Conservation (phyloP, 805 yeast genomes). For the Metschnikowia similis region DNA sequence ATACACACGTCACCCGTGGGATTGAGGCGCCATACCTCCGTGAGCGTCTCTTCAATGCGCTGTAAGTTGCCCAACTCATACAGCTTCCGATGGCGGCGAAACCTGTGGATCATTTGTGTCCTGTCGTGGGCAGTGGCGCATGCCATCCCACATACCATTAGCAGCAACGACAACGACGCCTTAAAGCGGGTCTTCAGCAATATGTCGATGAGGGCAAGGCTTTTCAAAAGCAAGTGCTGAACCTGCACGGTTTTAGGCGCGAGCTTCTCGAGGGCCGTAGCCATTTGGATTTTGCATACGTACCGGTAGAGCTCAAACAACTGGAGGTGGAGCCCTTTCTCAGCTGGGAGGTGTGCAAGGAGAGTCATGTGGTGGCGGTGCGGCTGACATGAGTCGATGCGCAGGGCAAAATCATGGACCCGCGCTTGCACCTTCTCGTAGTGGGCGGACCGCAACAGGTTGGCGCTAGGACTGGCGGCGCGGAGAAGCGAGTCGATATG, state of each 20-base stretch:
- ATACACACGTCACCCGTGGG: slow-evolving; percentile 14
- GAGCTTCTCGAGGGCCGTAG: slow-evolving; percentile 7
- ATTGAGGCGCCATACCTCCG: slow-evolving; percentile 15
- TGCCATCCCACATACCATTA: slow-evolving; percentile 29
- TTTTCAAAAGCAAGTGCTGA: slow-evolving; percentile 12
- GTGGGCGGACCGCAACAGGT: slow-evolving; percentile 6
- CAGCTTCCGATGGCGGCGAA: slow-evolving; percentile 21
- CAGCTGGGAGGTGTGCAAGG: slow-evolving; percentile 6
- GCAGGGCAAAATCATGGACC: slow-evolving; percentile 1
- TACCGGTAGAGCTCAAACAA: slow-evolving; percentile 15
- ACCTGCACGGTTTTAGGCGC: slow-evolving; percentile 11
- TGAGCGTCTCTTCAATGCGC: slow-evolving; percentile 16
- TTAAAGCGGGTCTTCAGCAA: slow-evolving; percentile 11
- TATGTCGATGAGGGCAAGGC: slow-evolving; percentile 10
- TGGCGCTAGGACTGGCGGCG: not conserved
- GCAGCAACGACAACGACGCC: slow-evolving; percentile 16
- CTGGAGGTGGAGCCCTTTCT: slow-evolving; percentile 9
- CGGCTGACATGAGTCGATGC: slow-evolving; percentile 10
- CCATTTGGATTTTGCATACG: slow-evolving; percentile 15
- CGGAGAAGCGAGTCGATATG: not conserved
- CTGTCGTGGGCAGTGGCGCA: slow-evolving; percentile 25
- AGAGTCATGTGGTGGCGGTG: slow-evolving; percentile 11
- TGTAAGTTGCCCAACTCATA: slow-evolving; percentile 17
- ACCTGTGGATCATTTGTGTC: slow-evolving; percentile 15
- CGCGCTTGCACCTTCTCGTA: slow-evolving; percentile 6